A percentile compares a stretch with the other conserved stretches of the same genome.
phyloP scores from a whole-genome alignment of 495 filamentous ascomycete genomes.

The Penicillium goetzii region DNA sequence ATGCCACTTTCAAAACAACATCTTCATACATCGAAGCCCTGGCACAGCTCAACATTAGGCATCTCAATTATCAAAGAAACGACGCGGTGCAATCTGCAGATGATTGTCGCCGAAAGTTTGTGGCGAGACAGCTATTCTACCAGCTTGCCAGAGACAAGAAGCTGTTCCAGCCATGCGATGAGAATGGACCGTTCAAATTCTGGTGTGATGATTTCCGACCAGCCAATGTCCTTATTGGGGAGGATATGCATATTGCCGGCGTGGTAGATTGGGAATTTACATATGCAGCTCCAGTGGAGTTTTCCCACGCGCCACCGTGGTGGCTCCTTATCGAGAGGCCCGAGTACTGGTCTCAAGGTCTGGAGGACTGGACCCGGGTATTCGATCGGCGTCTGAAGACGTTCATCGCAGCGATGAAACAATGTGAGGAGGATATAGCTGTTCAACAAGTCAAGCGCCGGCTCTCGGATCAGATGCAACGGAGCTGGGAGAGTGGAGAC shows the following conservation, averaged over 20 bases:
- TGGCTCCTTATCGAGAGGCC: too few species aligned
- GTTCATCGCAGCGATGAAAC: too few species aligned
- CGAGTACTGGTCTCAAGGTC: too few species aligned
- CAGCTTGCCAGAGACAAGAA: slow-evolving; percentile 36
- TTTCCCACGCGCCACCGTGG: slow-evolving; percentile 43
- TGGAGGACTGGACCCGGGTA: too few species aligned
- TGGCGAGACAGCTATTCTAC: slow-evolving; percentile 45
- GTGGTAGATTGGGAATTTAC: slow-evolving; percentile 49
- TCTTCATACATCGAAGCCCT: slow-evolving; percentile 41
- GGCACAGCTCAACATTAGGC: slow-evolving; percentile 46
- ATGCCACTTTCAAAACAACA: slow-evolving; percentile 41
- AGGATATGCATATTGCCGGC: slow-evolving; percentile 17
- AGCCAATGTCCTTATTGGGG: slow-evolving; percentile 31
- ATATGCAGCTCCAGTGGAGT: slow-evolving; percentile 41
- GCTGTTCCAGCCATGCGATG: slow-evolving; percentile 3
- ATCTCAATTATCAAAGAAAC: slow-evolving; percentile 45
- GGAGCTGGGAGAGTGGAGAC: slow-evolving; percentile 32
- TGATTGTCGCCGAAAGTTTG: slow-evolving; percentile 47
- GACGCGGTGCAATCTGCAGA: slow-evolving; percentile 41
- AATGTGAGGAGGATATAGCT: slow-evolving; percentile 4
- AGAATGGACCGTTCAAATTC: slow-evolving; percentile 30
- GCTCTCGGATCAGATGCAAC: slow-evolving; percentile 28
- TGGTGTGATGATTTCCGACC: slow-evolving; percentile 33
- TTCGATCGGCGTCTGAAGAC: too few species aligned
- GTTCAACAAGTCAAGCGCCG: neutral